Percentiles rank a stretch among this genome's conserved stretches.
Conservation (phyloP, 345 rosid genomes). For the Linum trigynum region DNA sequence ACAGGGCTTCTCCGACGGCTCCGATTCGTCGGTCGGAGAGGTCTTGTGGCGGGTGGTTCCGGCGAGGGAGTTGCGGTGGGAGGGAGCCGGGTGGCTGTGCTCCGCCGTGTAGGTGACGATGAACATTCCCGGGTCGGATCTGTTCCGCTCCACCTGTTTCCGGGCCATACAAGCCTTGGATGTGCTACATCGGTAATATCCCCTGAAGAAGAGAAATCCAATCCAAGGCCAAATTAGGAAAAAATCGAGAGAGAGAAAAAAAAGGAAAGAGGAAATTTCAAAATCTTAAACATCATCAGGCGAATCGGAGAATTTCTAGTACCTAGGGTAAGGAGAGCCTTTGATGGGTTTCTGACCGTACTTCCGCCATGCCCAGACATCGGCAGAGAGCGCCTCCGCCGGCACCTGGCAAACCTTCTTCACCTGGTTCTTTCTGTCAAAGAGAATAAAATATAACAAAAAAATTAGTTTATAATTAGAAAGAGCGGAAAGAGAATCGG, state of each 20-base stretch:
- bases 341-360: constrained; percentile 99
- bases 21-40: constrained; percentile 9
- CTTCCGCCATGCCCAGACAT: constrained; percentile 98
- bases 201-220: constrained; percentile 33
- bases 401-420: constrained; percentile 90
- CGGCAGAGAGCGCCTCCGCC: constrained; percentile 77
- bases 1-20: background rate
- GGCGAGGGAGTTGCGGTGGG: constrained; percentile 90
- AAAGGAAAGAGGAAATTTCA: background rate
- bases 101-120: constrained; percentile 91
- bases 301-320: background rate
- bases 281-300: background rate
- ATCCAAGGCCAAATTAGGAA: constrained; percentile 2
- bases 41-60: constrained; percentile 33
- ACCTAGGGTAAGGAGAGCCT: constrained; percentile 98
- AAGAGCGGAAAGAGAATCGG: too few relatives aligned
- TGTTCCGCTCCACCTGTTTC: constrained; percentile 93
- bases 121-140: constrained; percentile 89
- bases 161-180: constrained; percentile 95
- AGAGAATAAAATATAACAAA: constrained; percentile 1
- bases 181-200: constrained; percentile 90
- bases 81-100: constrained; percentile 89
- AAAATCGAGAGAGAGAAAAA: background rate
- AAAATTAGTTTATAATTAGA: background rate
- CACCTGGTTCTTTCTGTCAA: constrained; percentile 67